phyloP scores from a whole-genome alignment of 2,329 filamentous ascomycete species.

The Cladosporium sp. region DNA sequence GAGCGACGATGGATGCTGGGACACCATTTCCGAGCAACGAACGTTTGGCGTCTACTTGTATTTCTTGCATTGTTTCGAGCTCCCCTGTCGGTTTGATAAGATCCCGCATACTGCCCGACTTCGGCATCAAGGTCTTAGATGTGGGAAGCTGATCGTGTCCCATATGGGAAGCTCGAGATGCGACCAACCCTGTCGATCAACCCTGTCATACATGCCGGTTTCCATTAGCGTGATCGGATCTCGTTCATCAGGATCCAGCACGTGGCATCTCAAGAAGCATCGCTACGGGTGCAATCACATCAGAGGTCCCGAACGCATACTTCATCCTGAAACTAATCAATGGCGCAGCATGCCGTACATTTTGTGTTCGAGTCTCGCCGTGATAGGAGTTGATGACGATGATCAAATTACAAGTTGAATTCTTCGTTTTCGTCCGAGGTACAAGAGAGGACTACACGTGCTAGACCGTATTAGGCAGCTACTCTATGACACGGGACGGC shows the following conservation, averaged over 20 bases:
- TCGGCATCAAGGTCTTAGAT: neutral
- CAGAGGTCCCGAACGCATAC: neutral
- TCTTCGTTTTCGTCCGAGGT: neutral
- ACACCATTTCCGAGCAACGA: neutral
- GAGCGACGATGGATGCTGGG: neutral
- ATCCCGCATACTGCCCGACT: neutral
- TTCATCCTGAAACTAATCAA: neutral
- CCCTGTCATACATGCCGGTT: neutral
- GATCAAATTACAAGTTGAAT: neutral
- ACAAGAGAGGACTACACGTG: neutral
- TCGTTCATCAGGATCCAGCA: neutral
- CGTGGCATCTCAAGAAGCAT: neutral
- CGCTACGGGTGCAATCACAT: neutral
- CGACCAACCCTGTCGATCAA: neutral
- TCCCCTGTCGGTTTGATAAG: conserved; percentile 3
- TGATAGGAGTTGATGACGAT: neutral
- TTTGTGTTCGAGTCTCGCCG: neutral
- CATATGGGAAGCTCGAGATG: conserved; percentile 3
- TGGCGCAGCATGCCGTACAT: neutral
- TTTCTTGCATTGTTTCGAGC: neutral
- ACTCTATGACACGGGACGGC: neutral
- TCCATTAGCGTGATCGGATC: conserved; percentile 6
- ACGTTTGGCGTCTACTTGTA: neutral
- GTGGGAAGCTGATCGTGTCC: neutral
- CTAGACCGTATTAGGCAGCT: conserved; percentile 4